A percentile compares a stretch with the other conserved stretches of the same genome.
Conservation (phyloP, 805 yeast species). For the Yueomyces sinensis region DNA sequence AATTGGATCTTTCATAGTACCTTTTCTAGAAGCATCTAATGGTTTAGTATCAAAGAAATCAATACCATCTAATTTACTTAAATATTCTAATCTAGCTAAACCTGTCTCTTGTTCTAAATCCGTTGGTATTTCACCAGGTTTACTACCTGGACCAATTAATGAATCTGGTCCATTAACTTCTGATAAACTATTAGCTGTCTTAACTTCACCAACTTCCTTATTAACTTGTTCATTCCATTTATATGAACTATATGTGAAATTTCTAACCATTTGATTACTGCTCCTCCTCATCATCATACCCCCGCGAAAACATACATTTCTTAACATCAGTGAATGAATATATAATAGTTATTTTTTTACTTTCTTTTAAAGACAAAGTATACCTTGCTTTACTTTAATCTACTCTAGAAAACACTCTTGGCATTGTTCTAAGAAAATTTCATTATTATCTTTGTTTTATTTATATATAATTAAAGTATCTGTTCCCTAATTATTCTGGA, state of each 20-base stretch:
- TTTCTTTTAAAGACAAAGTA: too few species aligned
- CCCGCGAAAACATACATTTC: too few species aligned
- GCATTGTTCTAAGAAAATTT: too few species aligned
- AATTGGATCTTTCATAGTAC: conserved; percentile 84
- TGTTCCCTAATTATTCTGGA: too few species aligned
- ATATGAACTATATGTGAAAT: not conserved
- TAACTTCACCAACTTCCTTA: conserved; percentile 7
- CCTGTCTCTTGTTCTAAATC: conserved; percentile 97
- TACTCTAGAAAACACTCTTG: too few species aligned
- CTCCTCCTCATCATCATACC: too few species aligned
- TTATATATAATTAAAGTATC: too few species aligned
- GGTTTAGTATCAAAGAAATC: conserved; percentile 86
- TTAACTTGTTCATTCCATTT: not conserved
- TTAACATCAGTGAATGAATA: too few species aligned
- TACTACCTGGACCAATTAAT: conserved; percentile 86
- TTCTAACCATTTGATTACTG: too few species aligned
- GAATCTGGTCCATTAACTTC: conserved; percentile 71
- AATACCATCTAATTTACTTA: conserved; percentile 91
- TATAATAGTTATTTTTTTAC: too few species aligned
- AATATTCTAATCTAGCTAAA: conserved; percentile 88
- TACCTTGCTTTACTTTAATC: too few species aligned
- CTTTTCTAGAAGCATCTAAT: conserved; percentile 75
- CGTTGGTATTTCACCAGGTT: conserved; percentile 74
- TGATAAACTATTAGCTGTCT: conserved; percentile 53
- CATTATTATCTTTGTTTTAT: too few species aligned